Evolutionary conservation across 2,329 filamentous ascomycete species (phyloP).

Genomic region (Aaosphaeria arxii): DNA sequence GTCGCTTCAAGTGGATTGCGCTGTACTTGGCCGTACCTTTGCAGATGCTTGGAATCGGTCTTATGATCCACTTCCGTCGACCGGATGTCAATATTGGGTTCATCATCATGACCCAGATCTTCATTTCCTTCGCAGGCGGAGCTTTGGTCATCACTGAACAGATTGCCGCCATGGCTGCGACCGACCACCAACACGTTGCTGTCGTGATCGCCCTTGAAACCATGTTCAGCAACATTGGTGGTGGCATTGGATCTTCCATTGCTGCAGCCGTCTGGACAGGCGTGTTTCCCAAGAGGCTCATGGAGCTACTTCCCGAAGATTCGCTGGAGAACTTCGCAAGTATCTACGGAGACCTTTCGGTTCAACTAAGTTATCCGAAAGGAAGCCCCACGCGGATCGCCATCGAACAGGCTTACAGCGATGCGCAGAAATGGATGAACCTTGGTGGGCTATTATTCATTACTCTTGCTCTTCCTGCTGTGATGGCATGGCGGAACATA

Average conservation of each 20-base stretch:
- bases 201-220: constrained; percentile 46
- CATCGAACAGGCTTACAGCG: constrained; percentile 30
- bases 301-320: constrained; percentile 42
- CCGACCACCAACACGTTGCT: constrained; percentile 20
- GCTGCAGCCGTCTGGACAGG: constrained; percentile 62
- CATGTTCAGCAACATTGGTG: constrained; percentile 57
- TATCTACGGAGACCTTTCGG: constrained; percentile 51
- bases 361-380: constrained; percentile 52
- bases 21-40: constrained; percentile 24
- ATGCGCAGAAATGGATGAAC: constrained; percentile 28
- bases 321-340: constrained; percentile 28
- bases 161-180: constrained; percentile 20
- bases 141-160: constrained; percentile 26
- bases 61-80: constrained; percentile 33
- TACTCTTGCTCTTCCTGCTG: constrained; percentile 26
- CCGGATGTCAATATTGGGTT: constrained; percentile 28
- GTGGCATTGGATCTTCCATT: constrained; percentile 45
- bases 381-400: constrained; percentile 47
- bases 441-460: constrained; percentile 20
- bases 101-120: constrained; percentile 35
- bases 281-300: constrained; percentile 53
- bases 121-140: constrained; percentile 24
- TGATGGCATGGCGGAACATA: constrained; percentile 49
- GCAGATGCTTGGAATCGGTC: constrained; percentile 21
- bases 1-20: constrained; percentile 20